Evolutionary conservation across 352 stramenopile species (phyloP).

Genomic region (Pythium sukuiense): DNA sequence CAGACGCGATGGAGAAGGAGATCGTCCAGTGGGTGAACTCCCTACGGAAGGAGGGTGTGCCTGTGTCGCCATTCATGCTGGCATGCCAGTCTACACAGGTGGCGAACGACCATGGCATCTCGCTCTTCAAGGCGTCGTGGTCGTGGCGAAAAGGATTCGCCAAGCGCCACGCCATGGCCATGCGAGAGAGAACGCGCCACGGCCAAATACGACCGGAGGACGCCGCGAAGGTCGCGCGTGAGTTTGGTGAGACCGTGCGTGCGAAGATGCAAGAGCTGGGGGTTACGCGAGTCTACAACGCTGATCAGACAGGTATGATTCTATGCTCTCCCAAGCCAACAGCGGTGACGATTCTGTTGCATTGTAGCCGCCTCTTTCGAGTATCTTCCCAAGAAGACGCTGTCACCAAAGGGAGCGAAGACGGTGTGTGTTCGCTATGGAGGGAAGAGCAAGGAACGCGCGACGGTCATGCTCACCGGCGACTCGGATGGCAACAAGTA

Average conservation of each 20-base stretch:
- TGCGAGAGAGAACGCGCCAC: conserved; percentile 8
- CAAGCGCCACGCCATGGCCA: background rate
- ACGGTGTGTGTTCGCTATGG: conserved; percentile 27
- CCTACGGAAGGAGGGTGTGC: conserved; percentile 4
- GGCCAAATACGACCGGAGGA: background rate
- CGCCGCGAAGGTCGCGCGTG: background rate
- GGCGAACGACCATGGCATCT: background rate
- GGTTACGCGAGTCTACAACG: conserved; percentile 1
- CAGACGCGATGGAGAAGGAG: background rate
- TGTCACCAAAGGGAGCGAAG: conserved; percentile 12
- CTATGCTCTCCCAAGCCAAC: too few species aligned
- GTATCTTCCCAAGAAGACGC: too few species aligned
- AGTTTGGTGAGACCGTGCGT: background rate
- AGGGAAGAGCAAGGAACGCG: conserved; percentile 20
- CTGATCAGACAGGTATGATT: conserved; percentile 25
- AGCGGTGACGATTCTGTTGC: background rate
- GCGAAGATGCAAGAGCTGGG: background rate
- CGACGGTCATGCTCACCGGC: conserved; percentile 22
- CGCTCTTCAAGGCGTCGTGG: background rate
- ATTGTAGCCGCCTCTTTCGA: background rate
- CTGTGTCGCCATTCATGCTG: conserved; percentile 16
- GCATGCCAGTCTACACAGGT: conserved; percentile 9
- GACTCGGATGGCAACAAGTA: conserved; percentile 24
- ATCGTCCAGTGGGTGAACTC: conserved; percentile 1
- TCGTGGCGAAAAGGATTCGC: conserved; percentile 2